These are phyloP conservation scores for Calonectria leucothoes DNA, from an alignment of 2,329 filamentous ascomycete genomes.

Conservation along the genomic window DNA sequence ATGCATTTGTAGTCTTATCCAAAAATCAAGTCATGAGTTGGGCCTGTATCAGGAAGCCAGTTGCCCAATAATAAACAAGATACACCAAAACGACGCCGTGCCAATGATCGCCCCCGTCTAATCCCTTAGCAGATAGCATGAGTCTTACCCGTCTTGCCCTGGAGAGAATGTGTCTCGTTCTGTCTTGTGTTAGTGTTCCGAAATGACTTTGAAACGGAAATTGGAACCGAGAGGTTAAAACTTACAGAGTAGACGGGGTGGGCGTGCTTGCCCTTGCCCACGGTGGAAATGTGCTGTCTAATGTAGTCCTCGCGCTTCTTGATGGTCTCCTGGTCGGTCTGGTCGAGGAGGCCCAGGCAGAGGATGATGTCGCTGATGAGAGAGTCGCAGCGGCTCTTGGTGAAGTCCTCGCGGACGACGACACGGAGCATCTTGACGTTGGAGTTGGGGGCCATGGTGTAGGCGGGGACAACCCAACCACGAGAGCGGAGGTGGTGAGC, in stretches of 20 bases:
- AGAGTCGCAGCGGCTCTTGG: constrained; percentile 81
- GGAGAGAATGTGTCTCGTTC: constrained; percentile 86
- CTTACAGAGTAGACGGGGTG: constrained; percentile 60
- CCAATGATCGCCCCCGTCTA: constrained; percentile 25
- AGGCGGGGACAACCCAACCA: constrained; percentile 94
- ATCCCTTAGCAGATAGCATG: constrained; percentile 80
- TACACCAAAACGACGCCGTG: constrained; percentile 36
- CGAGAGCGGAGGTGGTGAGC: constrained; percentile 88
- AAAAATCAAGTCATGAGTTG: constrained; percentile 27
- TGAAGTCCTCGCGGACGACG: constrained; percentile 94
- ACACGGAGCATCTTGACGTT: constrained; percentile 91
- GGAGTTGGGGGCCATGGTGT: constrained; percentile 95
- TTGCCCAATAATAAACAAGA: constrained; percentile 10
- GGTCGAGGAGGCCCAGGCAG: constrained; percentile 75
- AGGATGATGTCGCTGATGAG: constrained; percentile 84
- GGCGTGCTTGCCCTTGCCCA: constrained; percentile 65
- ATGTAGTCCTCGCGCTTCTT: constrained; percentile 77
- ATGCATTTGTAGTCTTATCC: constrained; percentile 22
- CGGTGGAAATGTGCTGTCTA: constrained; percentile 63
- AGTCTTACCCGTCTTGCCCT: constrained; percentile 91
- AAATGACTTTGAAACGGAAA: neutral
- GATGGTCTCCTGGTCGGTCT: constrained; percentile 79
- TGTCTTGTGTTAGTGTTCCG: constrained; percentile 44
- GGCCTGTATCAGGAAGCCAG: constrained; percentile 21
- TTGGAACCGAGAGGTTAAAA: neutral